Conservation (phyloP, 2,329 filamentous ascomycete species). For the Diaporthe nobilis region DNA sequence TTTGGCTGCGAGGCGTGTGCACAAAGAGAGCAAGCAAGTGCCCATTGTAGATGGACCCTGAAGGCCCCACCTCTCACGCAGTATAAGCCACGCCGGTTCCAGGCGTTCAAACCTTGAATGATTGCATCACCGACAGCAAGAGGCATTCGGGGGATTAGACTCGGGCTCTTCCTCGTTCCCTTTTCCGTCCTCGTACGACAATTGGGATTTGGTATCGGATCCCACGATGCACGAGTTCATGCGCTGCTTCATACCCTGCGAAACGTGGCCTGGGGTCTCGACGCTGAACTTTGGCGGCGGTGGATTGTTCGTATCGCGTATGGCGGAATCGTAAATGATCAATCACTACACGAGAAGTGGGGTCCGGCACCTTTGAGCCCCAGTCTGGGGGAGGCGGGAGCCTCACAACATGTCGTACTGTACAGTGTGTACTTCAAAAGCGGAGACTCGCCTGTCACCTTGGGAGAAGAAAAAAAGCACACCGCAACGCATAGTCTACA, state of each 20-base stretch:
- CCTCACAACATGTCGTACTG: not conserved
- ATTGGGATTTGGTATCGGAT: not conserved
- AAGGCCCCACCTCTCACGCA: slow-evolving; percentile 15
- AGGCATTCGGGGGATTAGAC: not conserved
- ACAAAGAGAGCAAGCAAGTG: not conserved
- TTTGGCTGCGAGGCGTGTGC: not conserved
- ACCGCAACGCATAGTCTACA: not conserved
- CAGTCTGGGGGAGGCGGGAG: slow-evolving; percentile 7
- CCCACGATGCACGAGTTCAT: not conserved
- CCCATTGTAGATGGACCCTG: not conserved
- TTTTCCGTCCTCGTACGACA: slow-evolving; percentile 25
- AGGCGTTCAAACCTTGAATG: not conserved
- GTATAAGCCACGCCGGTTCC: slow-evolving; percentile 33
- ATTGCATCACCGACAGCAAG: not conserved
- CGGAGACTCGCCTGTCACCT: slow-evolving; percentile 14
- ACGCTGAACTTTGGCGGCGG: not conserved
- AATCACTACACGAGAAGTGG: not conserved
- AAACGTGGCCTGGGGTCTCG: not conserved
- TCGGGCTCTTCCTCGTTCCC: slow-evolving; percentile 2
- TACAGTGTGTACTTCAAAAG: not conserved
- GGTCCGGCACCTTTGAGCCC: slow-evolving; percentile 7
- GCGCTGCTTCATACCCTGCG: slow-evolving; percentile 7
- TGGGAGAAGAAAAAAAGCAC: not conserved
- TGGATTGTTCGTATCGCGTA: not conserved
- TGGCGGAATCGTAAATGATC: not conserved